These are phyloP conservation scores for Tilletia horrida DNA, from an alignment of 1,284 basidiomycete species.

Conservation along the genomic window DNA sequence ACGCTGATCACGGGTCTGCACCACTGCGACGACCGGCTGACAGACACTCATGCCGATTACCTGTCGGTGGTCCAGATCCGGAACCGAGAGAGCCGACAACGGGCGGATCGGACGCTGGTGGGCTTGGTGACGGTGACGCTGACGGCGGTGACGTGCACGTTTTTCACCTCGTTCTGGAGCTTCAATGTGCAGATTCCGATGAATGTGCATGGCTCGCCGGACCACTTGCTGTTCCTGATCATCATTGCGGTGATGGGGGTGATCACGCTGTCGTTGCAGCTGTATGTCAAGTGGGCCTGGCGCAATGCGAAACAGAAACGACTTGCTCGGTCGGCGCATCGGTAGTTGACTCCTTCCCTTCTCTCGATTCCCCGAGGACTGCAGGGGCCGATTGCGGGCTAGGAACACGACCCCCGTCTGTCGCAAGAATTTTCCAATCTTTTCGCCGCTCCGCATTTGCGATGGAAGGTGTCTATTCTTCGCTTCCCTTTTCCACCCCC, in stretches of 20 bases:
- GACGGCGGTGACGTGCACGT: conserved; percentile 60
- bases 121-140: conserved; percentile 68
- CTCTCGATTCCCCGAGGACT: too few species aligned
- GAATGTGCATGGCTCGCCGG: conserved; percentile 49
- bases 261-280: not conserved
- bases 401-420: too few species aligned
- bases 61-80: conserved; percentile 71
- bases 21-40: conserved; percentile 84
- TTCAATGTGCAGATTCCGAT: conserved; percentile 62
- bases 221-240: not conserved
- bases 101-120: conserved; percentile 68
- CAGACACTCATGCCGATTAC: conserved; percentile 81
- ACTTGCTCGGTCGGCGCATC: not conserved
- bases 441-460: too few species aligned
- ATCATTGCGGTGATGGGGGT: not conserved
- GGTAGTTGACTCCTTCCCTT: too few species aligned
- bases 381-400: too few species aligned
- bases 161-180: conserved; percentile 39
- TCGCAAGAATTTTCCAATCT: too few species aligned
- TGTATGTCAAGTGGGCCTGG: not conserved
- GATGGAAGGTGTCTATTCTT: too few species aligned
- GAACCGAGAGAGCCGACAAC: conserved; percentile 64
- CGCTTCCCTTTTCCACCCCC: too few species aligned
- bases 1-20: conserved; percentile 77
- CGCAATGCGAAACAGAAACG: conserved; percentile 2